Conservation (phyloP, 768 basidiomycete species). For the Mycena leptocephala region DNA sequence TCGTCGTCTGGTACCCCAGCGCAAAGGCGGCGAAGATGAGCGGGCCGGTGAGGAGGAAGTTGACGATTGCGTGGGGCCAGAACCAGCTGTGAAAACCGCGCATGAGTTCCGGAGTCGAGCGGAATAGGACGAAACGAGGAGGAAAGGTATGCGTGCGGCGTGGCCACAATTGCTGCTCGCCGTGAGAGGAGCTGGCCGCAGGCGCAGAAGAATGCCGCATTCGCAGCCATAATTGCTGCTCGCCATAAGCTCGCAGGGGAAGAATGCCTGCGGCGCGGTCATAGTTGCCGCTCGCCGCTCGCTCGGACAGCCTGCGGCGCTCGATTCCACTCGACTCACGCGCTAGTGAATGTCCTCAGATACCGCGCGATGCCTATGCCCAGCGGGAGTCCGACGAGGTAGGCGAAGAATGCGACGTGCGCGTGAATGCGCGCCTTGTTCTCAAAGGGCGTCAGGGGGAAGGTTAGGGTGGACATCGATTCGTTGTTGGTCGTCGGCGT, state of each 20-base stretch:
- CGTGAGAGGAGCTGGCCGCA: too few relatives aligned
- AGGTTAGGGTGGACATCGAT: neutral
- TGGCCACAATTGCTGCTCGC: neutral
- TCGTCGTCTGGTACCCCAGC: conserved; percentile 45
- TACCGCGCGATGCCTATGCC: conserved; percentile 58
- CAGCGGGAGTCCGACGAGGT: conserved; percentile 55
- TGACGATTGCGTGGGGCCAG: conserved; percentile 51
- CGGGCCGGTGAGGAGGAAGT: conserved; percentile 51
- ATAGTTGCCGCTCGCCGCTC: neutral
- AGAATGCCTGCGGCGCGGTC: neutral
- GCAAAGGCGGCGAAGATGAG: conserved; percentile 52
- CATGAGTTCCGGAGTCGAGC: neutral
- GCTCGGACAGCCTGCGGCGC: neutral
- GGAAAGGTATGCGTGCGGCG: neutral
- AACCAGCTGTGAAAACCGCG: conserved; percentile 41
- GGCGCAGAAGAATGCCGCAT: too few relatives aligned
- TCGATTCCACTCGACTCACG: conserved; percentile 35
- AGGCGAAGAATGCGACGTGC: conserved; percentile 52
- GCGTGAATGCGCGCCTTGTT: conserved; percentile 48
- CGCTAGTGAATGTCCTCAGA: conserved; percentile 49
- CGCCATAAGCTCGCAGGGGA: too few relatives aligned
- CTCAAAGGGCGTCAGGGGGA: conserved; percentile 34
- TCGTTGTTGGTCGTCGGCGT: neutral
- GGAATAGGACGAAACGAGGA: too few relatives aligned
- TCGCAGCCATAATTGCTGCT: too few relatives aligned